Conservation (phyloP, 306 rosid species). For the Medicago ruthenica region DNA sequence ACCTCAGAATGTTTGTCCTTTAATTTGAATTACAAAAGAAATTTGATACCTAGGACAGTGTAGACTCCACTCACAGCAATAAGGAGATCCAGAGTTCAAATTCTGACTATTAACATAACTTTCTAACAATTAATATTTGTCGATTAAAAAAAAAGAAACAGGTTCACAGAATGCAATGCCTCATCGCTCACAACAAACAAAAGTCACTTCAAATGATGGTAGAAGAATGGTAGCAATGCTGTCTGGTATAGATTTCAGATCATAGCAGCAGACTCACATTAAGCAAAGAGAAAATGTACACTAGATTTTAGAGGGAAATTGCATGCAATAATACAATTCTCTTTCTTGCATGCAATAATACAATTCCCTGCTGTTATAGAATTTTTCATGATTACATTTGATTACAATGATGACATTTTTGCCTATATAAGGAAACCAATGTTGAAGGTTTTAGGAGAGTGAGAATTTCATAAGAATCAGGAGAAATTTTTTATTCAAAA, state of each 20-base stretch:
- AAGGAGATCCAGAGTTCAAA: not conserved
- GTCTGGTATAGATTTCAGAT: not conserved
- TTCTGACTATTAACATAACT: not conserved
- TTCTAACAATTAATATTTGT: not conserved
- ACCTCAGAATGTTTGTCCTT: too few relatives aligned
- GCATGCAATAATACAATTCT: not conserved
- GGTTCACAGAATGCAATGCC: not conserved
- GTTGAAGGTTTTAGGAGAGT: too few relatives aligned
- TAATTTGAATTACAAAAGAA: too few relatives aligned
- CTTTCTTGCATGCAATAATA: too few relatives aligned
- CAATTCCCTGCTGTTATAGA: too few relatives aligned
- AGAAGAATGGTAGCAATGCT: not conserved
- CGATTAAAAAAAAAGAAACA: not conserved
- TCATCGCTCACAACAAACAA: not conserved
- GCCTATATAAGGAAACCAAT: too few relatives aligned
- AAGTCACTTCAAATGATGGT: not conserved
- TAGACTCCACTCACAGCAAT: too few relatives aligned
- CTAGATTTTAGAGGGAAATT: not conserved
- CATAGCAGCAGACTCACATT: conserved; percentile 22
- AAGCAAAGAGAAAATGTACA: not conserved
- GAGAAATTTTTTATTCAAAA: too few relatives aligned
- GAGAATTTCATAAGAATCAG: too few relatives aligned
- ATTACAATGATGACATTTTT: too few relatives aligned
- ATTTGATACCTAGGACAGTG: too few relatives aligned
- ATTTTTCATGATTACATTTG: too few relatives aligned